Conservation (phyloP, 495 filamentous ascomycete genomes). For the Neurospora sublineolata region DNA sequence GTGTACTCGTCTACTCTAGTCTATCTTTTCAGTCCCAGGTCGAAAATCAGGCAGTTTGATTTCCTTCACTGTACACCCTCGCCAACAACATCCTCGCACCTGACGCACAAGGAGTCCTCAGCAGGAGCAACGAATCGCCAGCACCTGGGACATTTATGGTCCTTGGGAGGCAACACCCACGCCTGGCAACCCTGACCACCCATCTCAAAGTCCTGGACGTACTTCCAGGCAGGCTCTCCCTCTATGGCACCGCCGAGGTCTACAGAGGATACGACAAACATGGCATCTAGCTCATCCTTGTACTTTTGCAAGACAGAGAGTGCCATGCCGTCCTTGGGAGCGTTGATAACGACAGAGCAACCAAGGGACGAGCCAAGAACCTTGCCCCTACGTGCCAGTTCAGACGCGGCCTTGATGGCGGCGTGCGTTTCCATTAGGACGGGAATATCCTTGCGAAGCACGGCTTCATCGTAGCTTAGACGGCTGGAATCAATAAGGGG, state of each 20-base stretch:
- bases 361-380: conserved; percentile 63
- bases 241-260: conserved; percentile 29
- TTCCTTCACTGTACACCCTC: conserved; percentile 5
- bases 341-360: conserved; percentile 47
- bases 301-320: conserved; percentile 39
- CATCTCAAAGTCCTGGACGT: conserved; percentile 42
- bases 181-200: conserved; percentile 37
- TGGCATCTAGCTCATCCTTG: conserved; percentile 50
- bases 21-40: not conserved
- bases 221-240: conserved; percentile 42
- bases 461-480: conserved; percentile 16
- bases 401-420: conserved; percentile 59
- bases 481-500: conserved; percentile 24
- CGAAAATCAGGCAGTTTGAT: not conserved
- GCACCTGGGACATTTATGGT: conserved; percentile 70
- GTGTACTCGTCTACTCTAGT: not conserved
- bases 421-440: conserved; percentile 42
- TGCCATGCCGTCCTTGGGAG: conserved; percentile 16
- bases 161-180: conserved; percentile 54
- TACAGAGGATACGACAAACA: conserved; percentile 71
- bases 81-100: conserved; percentile 59
- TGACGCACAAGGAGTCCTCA: conserved; percentile 54
- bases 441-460: conserved; percentile 41
- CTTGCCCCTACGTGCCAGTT: conserved; percentile 52
- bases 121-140: conserved; percentile 63